A percentile compares a stretch with the other conserved stretches of the same genome.
Conservation (phyloP, 2,329 filamentous ascomycete genomes). For the Trichoderma breve region DNA sequence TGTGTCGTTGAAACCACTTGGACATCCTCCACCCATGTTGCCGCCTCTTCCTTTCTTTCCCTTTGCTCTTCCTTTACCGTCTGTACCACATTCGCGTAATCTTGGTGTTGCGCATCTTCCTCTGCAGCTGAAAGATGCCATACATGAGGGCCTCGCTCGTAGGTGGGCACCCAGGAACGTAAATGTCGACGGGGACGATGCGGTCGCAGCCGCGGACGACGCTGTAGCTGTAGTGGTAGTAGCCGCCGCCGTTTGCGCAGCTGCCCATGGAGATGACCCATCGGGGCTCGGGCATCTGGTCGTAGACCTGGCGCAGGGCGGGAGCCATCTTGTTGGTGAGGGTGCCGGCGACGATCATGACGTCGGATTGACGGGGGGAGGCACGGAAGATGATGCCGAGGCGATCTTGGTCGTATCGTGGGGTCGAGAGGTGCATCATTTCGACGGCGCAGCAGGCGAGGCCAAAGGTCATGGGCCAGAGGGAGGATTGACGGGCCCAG, state of each 20-base stretch:
- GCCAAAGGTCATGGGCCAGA: conserved; percentile 88
- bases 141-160: conserved; percentile 63
- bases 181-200: conserved; percentile 76
- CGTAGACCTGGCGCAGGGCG: conserved; percentile 84
- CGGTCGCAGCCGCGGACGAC: conserved; percentile 74
- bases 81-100: conserved; percentile 59
- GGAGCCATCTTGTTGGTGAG: conserved; percentile 97
- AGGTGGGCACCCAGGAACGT: conserved; percentile 71
- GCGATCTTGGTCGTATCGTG: conserved; percentile 85
- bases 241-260: conserved; percentile 80
- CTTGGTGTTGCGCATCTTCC: conserved; percentile 66
- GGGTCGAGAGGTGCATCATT: conserved; percentile 90
- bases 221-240: conserved; percentile 83
- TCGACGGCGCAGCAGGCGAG: conserved; percentile 87
- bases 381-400: conserved; percentile 89
- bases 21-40: background rate
- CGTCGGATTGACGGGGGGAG: conserved; percentile 81
- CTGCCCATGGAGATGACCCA: conserved; percentile 85
- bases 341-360: conserved; percentile 92
- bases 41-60: background rate
- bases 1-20: background rate
- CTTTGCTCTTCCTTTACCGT: conserved; percentile 40
- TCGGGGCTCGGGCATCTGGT: conserved; percentile 90
- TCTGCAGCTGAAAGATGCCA: conserved; percentile 72
- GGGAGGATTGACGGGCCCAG: conserved; percentile 79